Evolutionary conservation across 768 basidiomycete genomes (phyloP).

Genomic region (Tubosaeta sp.): DNA sequence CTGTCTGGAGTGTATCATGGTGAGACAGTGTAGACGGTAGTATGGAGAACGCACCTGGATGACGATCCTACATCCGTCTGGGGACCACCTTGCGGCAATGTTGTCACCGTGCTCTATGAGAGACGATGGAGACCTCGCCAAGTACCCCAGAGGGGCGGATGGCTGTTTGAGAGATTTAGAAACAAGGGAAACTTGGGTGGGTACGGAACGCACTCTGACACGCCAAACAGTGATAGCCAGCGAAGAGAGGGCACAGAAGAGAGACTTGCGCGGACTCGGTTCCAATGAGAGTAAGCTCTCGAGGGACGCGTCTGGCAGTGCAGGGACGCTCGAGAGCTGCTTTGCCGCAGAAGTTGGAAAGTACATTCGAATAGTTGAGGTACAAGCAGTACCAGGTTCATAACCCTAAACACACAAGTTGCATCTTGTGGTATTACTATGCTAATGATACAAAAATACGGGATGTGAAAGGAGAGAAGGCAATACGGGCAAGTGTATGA

Average conservation of each 20-base stretch:
- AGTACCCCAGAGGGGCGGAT: slow-evolving; percentile 62
- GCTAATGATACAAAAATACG: slow-evolving; percentile 32
- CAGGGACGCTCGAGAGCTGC: slow-evolving; percentile 65
- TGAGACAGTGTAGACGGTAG: slow-evolving; percentile 1
- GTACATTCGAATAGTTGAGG: slow-evolving; percentile 51
- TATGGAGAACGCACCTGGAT: slow-evolving; percentile 55
- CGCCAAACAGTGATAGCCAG: slow-evolving; percentile 76
- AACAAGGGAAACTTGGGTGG: background rate
- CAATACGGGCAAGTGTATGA: slow-evolving; percentile 15
- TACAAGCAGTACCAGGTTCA: background rate
- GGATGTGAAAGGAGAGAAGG: slow-evolving; percentile 10
- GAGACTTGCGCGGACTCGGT: slow-evolving; percentile 68
- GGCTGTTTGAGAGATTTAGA: slow-evolving; percentile 43
- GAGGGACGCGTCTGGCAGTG: slow-evolving; percentile 57
- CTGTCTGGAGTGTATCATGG: slow-evolving; percentile 49
- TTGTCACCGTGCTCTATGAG: slow-evolving; percentile 85
- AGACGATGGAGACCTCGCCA: slow-evolving; percentile 74
- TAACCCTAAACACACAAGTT: background rate
- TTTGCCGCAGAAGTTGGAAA: slow-evolving; percentile 79
- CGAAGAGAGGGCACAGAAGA: slow-evolving; percentile 73
- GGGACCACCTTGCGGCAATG: slow-evolving; percentile 70
- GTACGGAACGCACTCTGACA: slow-evolving; percentile 56
- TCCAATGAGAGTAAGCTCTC: slow-evolving; percentile 56
- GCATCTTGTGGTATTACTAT: slow-evolving; percentile 21
- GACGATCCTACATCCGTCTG: slow-evolving; percentile 74